These are phyloP conservation scores for Aspergillus uvarum DNA, from an alignment of 2,329 filamentous ascomycete species.

Conservation along the genomic window DNA sequence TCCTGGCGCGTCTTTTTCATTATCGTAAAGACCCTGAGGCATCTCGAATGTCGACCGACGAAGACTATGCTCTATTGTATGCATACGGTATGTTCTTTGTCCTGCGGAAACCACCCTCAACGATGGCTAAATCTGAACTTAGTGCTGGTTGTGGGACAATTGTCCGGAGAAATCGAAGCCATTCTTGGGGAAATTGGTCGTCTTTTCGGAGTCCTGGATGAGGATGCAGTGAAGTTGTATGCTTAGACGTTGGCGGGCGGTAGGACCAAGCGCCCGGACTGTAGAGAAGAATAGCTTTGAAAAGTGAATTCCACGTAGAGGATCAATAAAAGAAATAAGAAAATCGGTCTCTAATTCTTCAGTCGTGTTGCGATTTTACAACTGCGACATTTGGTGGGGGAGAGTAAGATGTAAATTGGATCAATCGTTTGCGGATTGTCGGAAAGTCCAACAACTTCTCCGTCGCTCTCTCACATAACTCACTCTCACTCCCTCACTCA, in stretches of 20 bases:
- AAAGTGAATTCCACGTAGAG: neutral
- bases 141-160: conserved; percentile 63
- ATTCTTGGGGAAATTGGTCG: conserved; percentile 57
- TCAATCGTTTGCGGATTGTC: neutral
- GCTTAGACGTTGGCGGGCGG: conserved; percentile 1
- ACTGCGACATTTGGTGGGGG: neutral
- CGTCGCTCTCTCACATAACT: neutral
- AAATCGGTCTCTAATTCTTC: neutral
- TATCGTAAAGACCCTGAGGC: conserved; percentile 70
- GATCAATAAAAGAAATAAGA: neutral
- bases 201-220: conserved; percentile 61
- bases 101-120: neutral
- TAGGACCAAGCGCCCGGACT: conserved; percentile 25
- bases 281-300: neutral
- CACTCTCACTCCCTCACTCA: conserved; percentile 1
- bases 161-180: conserved; percentile 56
- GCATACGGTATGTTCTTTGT: conserved; percentile 66
- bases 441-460: neutral
- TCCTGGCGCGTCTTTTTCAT: conserved; percentile 83
- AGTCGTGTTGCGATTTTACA: neutral
- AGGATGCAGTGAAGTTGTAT: conserved; percentile 60
- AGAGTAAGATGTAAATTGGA: neutral
- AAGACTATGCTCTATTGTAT: conserved; percentile 87
- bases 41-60: conserved; percentile 47
- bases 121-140: conserved; percentile 9